Conservation (phyloP, 306 rosid genomes). For the Vicia villosa region DNA sequence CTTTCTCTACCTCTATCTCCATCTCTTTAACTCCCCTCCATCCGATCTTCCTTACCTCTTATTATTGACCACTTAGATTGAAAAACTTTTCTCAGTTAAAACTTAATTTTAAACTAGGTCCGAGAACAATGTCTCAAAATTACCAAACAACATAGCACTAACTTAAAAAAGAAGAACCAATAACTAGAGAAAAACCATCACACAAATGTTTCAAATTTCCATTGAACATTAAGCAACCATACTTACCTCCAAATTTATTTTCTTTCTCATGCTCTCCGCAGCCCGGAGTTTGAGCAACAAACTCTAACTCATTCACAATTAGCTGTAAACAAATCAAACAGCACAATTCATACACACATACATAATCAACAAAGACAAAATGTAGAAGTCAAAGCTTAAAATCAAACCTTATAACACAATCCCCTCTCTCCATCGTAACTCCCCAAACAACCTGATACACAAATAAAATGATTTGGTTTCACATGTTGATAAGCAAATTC, state of each 20-base stretch:
- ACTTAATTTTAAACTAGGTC: no score
- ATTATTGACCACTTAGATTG: no score
- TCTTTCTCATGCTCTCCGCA: constrained; percentile 19
- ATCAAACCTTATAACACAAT: constrained; percentile 46
- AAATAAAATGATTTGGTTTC: constrained; percentile 60
- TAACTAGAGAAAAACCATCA: background rate
- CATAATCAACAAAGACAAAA: background rate
- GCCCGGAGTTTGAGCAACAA: constrained; percentile 45
- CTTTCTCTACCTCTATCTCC: no score
- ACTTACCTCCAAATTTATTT: constrained; percentile 40
- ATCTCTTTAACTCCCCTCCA: no score
- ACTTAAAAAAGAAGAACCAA: constrained; percentile 9
- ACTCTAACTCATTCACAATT: constrained; percentile 56
- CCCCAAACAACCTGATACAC: constrained; percentile 56
- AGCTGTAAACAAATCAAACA: constrained; percentile 47
- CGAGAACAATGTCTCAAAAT: no score
- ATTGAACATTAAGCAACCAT: constrained; percentile 15
- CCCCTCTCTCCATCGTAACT: constrained; percentile 42
- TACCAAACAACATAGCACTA: background rate
- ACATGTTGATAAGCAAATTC: constrained; percentile 52
- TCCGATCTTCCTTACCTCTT: no score
- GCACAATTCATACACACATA: background rate
- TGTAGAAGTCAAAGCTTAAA: background rate
- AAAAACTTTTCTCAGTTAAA: no score
- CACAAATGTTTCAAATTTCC: background rate